Conservation (phyloP, 1,284 basidiomycete species). For the Cystobasidium sp. region DNA sequence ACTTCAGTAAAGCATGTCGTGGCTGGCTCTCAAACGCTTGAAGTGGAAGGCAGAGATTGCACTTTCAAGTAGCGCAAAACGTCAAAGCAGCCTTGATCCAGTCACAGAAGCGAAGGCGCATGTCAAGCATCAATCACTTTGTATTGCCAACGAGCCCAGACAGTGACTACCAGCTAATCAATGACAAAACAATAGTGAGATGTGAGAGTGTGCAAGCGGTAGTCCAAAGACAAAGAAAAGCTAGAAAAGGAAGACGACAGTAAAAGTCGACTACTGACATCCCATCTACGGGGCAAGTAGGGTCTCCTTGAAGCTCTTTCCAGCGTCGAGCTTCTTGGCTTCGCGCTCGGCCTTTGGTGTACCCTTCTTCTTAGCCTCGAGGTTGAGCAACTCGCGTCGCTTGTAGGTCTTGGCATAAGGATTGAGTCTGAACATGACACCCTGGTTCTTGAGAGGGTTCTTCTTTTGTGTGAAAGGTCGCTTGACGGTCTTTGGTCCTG, state of each 20-base stretch:
- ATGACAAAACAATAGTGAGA: neutral
- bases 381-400: constrained; percentile 70
- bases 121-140: too few relatives aligned
- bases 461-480: constrained; percentile 99
- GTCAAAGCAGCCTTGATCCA: too few relatives aligned
- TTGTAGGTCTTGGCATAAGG: constrained; percentile 96
- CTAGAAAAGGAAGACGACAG: constrained; percentile 13
- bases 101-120: too few relatives aligned
- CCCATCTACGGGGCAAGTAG: constrained; percentile 76
- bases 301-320: constrained; percentile 82
- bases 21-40: too few relatives aligned
- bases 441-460: constrained; percentile 97
- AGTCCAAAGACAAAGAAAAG: neutral
- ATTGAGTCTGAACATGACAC: constrained; percentile 96
- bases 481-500: constrained; percentile 77
- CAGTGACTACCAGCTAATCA: neutral
- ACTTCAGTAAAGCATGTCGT: too few relatives aligned
- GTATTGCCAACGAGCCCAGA: neutral
- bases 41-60: too few relatives aligned
- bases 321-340: constrained; percentile 36
- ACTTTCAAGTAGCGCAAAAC: too few relatives aligned
- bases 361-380: constrained; percentile 39
- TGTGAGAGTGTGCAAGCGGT: too few relatives aligned
- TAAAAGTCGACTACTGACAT: too few relatives aligned
- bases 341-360: constrained; percentile 30